Conservation (phyloP, 208 protist genomes). For the Histomonas meleagridis region DNA sequence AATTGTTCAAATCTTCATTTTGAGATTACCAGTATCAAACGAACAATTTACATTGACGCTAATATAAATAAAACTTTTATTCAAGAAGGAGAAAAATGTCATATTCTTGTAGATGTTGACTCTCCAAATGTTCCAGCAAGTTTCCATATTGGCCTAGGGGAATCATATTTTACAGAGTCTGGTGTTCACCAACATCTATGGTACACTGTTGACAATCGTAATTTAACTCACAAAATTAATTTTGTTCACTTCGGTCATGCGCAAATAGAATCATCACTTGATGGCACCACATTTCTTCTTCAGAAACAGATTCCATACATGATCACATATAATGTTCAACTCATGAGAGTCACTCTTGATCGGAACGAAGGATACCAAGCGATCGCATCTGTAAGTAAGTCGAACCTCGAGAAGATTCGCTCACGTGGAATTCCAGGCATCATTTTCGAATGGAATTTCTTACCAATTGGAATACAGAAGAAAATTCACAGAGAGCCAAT, state of each 20-base stretch:
- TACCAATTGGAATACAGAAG: neutral
- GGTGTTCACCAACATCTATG: neutral
- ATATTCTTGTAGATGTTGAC: neutral
- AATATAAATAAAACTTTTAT: neutral
- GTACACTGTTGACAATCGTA: neutral
- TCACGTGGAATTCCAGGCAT: neutral
- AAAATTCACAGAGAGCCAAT: neutral
- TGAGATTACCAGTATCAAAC: neutral
- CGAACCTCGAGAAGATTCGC: neutral
- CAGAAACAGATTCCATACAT: neutral
- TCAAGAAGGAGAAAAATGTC: neutral
- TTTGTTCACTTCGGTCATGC: neutral
- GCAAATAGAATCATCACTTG: neutral
- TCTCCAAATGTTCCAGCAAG: neutral
- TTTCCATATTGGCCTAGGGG: neutral
- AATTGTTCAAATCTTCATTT: neutral
- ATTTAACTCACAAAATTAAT: slow-evolving; percentile 20
- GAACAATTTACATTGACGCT: neutral
- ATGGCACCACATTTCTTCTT: neutral
- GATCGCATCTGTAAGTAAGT: neutral
- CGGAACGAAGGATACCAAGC: neutral
- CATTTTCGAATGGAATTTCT: slow-evolving; percentile 15
- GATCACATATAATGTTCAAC: neutral
- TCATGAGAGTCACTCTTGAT: neutral
- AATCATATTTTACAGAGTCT: neutral